Base-by-base conservation (phyloP, 2,329 filamentous ascomycete species). In the Colletotrichum sp. region DNA sequence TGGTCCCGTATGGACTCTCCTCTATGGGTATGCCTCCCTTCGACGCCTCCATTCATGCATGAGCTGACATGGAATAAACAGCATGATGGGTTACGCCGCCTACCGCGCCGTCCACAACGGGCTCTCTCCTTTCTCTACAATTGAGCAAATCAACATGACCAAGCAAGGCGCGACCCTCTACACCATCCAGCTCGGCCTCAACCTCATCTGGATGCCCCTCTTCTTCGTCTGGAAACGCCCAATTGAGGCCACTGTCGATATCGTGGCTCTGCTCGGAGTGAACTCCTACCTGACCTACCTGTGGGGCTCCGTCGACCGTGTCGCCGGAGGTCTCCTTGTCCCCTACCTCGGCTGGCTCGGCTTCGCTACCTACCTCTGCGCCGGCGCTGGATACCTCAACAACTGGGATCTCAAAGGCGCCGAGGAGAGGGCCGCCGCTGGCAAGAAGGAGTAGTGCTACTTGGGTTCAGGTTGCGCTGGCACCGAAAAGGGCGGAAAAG, bases 201-300 rank as follows among this genome's bases (percentile, higher is more conserved):
- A 98, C 83, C 88, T 98, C 34, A 84, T 93, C 70, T 99, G 95
- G 95, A 98, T 96, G 91, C 96, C 96, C 14, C 90, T 98, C 13
- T 98, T 98, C 90, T 98, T 98, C 83, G 90, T 91, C n/a, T 82
- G 93, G 67, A 93, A 93, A 78, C 91, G 92, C 18, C 95, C 96
- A 2, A 89, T 93, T 68, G 91, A 92, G 81, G 96, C 96, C 5
- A 92, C 95, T 8, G 89, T 90, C 32, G 95, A 98, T 83, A 93
- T 98, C 67, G 85, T 95, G 32, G 89, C 93, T 1, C 88, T 98
- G 10, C 88, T 93, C 1, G 95, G 94, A 10, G 87, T 93, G 34
- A 94, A 95, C 64, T 91, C 89, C 8, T 96, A 95, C 80, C 85
- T 98, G 67, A 90, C 94, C 16, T 94, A 94, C 81, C 86, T 94